Evolutionary conservation across 352 stramenopile species (phyloP).

Genomic region (Phytophthora tentaculata): DNA sequence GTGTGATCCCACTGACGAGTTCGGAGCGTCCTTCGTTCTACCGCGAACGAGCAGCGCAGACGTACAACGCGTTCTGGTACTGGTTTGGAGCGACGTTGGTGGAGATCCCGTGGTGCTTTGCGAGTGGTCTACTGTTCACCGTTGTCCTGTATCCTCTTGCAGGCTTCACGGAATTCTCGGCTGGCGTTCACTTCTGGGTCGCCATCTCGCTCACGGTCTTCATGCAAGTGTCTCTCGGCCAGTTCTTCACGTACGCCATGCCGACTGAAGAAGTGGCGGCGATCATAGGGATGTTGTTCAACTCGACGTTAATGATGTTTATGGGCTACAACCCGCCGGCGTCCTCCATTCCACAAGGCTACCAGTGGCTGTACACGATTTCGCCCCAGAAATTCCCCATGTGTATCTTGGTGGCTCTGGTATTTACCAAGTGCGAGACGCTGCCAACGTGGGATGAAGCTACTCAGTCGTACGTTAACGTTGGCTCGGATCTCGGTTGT

Average conservation of each 20-base stretch:
- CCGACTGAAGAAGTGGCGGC: conserved; percentile 51
- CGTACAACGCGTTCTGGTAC: conserved; percentile 48
- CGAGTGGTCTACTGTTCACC: conserved; percentile 53
- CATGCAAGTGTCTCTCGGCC: conserved; percentile 69
- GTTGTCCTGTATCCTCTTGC: conserved; percentile 78
- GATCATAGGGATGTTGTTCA: conserved; percentile 50
- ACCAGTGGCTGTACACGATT: conserved; percentile 25
- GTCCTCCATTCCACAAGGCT: conserved; percentile 17
- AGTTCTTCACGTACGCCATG: conserved; percentile 72
- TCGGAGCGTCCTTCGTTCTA: conserved; percentile 81
- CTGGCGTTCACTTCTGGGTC: conserved; percentile 34
- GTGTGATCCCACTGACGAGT: conserved; percentile 68
- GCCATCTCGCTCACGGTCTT: conserved; percentile 30
- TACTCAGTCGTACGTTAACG: conserved; percentile 3
- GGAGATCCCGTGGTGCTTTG: conserved; percentile 38
- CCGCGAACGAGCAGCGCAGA: conserved; percentile 53
- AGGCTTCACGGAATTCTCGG: conserved; percentile 78
- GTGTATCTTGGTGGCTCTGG: conserved; percentile 23
- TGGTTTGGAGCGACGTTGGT: conserved; percentile 51
- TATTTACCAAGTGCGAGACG: conserved; percentile 29
- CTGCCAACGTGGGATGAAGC: conserved; percentile 17
- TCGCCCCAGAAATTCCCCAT: conserved; percentile 26
- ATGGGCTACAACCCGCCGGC: conserved; percentile 31
- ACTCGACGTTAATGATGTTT: conserved; percentile 51
- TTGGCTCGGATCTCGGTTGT: conserved; percentile 9